Percentiles rank a stretch among this genome's conserved stretches.
Evolutionary conservation across 2,329 filamentous ascomycete species (phyloP).

Genomic region (Incumbomyces delicatus): DNA sequence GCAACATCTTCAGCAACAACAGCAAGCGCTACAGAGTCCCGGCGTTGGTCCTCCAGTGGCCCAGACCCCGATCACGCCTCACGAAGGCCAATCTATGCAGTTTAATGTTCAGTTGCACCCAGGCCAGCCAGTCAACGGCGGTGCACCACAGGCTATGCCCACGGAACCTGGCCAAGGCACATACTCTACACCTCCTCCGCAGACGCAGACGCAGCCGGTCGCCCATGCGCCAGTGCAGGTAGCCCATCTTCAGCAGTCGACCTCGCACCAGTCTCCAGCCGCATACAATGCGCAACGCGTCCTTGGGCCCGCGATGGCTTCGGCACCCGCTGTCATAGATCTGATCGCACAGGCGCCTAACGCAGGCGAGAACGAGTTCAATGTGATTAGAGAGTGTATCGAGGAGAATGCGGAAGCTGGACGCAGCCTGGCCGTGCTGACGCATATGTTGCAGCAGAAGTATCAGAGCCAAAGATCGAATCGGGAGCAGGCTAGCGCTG

Average conservation of each 20-base stretch:
- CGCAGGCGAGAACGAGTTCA: slow-evolving; percentile 63
- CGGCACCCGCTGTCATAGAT: slow-evolving; percentile 57
- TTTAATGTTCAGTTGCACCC: slow-evolving; percentile 20
- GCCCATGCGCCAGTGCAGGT: slow-evolving; percentile 11
- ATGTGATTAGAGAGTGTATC: slow-evolving; percentile 60
- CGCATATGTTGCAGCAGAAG: slow-evolving; percentile 28
- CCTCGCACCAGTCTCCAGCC: slow-evolving; percentile 8
- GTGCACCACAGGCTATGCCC: not conserved
- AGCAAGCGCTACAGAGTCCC: slow-evolving; percentile 10
- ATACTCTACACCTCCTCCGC: slow-evolving; percentile 26
- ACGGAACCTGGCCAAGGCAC: slow-evolving; percentile 13
- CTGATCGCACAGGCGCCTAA: slow-evolving; percentile 58
- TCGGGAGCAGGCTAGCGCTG: not conserved
- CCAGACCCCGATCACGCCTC: slow-evolving; percentile 26
- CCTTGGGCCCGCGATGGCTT: slow-evolving; percentile 49
- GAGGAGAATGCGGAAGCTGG: slow-evolving; percentile 55
- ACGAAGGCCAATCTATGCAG: slow-evolving; percentile 30
- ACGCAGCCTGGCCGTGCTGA: slow-evolving; percentile 43
- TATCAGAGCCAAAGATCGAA: slow-evolving; percentile 3
- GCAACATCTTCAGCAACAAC: slow-evolving; percentile 12
- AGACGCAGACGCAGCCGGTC: slow-evolving; percentile 20
- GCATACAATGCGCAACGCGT: slow-evolving; percentile 45
- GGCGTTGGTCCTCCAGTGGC: slow-evolving; percentile 9
- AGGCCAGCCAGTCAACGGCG: not conserved
- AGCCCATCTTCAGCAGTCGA: slow-evolving; percentile 11